Conservation (phyloP, 108 stramenopile species). For the Pseudonitzschia multistriata region DNA sequence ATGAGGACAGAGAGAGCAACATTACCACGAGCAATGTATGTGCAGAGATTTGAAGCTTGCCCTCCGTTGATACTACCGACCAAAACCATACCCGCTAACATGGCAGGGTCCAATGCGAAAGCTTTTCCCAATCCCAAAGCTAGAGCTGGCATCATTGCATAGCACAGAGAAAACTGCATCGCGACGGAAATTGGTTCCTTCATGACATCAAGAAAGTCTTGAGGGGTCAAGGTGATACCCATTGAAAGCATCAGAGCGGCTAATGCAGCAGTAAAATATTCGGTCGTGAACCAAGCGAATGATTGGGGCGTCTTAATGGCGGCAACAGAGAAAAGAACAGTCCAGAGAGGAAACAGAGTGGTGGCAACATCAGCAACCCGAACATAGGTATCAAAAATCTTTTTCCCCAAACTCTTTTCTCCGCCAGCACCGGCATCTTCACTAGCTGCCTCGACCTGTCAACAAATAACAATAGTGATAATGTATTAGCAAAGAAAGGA, state of each 20-base stretch:
- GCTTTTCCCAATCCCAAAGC: conserved; percentile 80
- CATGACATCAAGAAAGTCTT: conserved; percentile 90
- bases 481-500: not conserved
- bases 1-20: conserved; percentile 95
- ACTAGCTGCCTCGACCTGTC: not conserved
- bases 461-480: not conserved
- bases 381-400: conserved; percentile 81
- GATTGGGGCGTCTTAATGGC: conserved; percentile 83
- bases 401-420: conserved; percentile 35
- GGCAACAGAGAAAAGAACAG: conserved; percentile 81
- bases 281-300: conserved; percentile 97
- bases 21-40: conserved; percentile 97
- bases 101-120: conserved; percentile 80
- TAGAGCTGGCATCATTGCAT: conserved; percentile 92
- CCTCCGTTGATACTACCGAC: conserved; percentile 97
- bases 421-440: conserved; percentile 7
- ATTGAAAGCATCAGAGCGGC: conserved; percentile 97
- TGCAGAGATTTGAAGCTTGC: conserved; percentile 96
- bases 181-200: conserved; percentile 83
- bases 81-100: conserved; percentile 95
- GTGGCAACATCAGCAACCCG: conserved; percentile 84
- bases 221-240: conserved; percentile 96
- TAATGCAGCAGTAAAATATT: conserved; percentile 92
- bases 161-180: conserved; percentile 94
- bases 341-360: conserved; percentile 93